Evolutionary conservation across 768 basidiomycete species (phyloP), one percentile per base, ranked within the genome.

Genomic region (Leccinum subgranulosum): DNA sequence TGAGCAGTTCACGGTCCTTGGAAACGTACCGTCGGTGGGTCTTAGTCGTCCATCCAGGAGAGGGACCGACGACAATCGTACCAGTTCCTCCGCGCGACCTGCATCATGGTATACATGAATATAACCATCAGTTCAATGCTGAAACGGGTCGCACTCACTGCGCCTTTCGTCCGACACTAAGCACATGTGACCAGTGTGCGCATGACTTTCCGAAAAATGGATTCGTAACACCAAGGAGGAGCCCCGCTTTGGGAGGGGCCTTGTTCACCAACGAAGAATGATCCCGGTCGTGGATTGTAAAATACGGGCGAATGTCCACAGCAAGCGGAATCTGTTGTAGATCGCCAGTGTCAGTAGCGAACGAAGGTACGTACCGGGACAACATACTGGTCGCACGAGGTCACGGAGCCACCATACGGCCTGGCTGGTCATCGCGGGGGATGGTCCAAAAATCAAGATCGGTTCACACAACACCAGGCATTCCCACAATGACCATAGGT

Each of bases 221-320:
- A 65, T 95, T 96, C 1, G 94, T 96, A 9, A 92, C 89, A 9
- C 94, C 92, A 3, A 96, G 69, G 6, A 96, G 63, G 3, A 91
- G 70, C 1, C 92, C 93, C 1, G 86, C 72, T 69, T 85, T 85
- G 1, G 91, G 92, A n/a, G 86, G 83, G 29, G 90, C 83, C 59
- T 86, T 86, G 69, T 92, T 94, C 45, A 97, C 86, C 12, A 99
- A 72, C 2, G 79, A 66, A 3, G 79, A 64, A 60, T 88, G 85
- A 58, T 97, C 94, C n/a, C 81, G 81, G 66, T 98, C 96, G 69
- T 98, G 96, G 64, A 99, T 94, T 15, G 96, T 97, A 62, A 98
- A 90, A 71, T 96, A 99, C 0, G 96, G 96, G 9, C 96, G 82
- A 64, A 92, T 84, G 66, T 99, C 95, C 1, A 84, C 84, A 0